These are phyloP conservation scores for Aspergillus eucalypticola DNA, from an alignment of 2,329 filamentous ascomycete genomes.

Conservation along the genomic window DNA sequence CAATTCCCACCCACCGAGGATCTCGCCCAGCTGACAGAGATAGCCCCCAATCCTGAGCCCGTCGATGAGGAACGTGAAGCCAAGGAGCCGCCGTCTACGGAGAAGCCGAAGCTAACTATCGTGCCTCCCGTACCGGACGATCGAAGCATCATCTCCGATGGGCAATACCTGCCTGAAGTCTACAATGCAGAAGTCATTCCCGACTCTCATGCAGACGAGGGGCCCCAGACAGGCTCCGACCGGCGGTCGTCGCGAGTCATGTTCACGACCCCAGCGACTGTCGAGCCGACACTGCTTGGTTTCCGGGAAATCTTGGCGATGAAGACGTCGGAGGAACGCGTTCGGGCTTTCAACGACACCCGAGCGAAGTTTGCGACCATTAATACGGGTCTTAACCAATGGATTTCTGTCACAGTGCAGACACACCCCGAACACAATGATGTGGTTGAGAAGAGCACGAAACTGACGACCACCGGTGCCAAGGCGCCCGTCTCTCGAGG, in stretches of 20 bases:
- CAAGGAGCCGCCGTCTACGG: conserved; percentile 13
- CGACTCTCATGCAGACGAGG: conserved; percentile 12
- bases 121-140: conserved; percentile 28
- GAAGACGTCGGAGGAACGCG: conserved; percentile 65
- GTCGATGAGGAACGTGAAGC: conserved; percentile 9
- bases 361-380: conserved; percentile 68
- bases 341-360: conserved; percentile 71
- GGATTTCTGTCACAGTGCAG: conserved; percentile 54
- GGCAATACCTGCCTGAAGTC: conserved; percentile 14
- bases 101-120: conserved; percentile 35
- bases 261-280: conserved; percentile 18
- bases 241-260: conserved; percentile 13
- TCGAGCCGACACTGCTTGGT: conserved; percentile 50
- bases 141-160: conserved; percentile 17
- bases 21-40: conserved; percentile 6
- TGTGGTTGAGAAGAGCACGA: conserved; percentile 40
- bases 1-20: conserved; percentile 26
- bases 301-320: conserved; percentile 79
- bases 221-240: conserved; percentile 6
- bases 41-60: conserved; percentile 10
- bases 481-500: conserved; percentile 34
- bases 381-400: conserved; percentile 71
- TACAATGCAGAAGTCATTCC: conserved; percentile 13
- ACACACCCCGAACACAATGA: conserved; percentile 56
- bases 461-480: conserved; percentile 30